Percentiles rank a stretch among this genome's conserved stretches.
phyloP scores from a whole-genome alignment of 192 early-diverging fungal species.

The Obelidium mucronatum region DNA sequence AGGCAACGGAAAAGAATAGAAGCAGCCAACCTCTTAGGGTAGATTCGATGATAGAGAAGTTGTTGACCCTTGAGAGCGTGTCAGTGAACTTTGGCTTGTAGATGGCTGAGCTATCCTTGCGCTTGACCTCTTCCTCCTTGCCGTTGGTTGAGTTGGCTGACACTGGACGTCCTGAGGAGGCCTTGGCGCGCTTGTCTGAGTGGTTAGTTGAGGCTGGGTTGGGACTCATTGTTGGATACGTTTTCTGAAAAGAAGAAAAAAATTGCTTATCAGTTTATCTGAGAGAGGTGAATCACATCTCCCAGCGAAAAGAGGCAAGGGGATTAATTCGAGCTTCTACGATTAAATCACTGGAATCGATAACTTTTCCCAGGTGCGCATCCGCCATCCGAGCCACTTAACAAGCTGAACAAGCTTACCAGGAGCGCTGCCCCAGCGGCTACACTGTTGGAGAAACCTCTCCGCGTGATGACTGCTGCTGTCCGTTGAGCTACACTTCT shows the following conservation, averaged over 20 bases:
- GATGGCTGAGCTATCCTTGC: constrained; percentile 29
- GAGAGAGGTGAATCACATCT: not conserved
- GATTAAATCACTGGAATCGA: too few relatives aligned
- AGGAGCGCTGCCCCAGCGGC: too few relatives aligned
- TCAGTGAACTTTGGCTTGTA: constrained; percentile 47
- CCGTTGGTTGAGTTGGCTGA: not conserved
- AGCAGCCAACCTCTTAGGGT: constrained; percentile 79
- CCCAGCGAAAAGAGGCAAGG: too few relatives aligned
- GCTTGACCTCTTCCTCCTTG: not conserved
- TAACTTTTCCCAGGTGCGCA: too few relatives aligned
- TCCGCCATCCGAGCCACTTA: too few relatives aligned
- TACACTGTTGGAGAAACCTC: too few relatives aligned
- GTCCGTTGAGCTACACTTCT: too few relatives aligned
- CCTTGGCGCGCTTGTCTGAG: constrained; percentile 15
- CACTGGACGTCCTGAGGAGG: constrained; percentile 3
- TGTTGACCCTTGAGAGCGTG: constrained; percentile 79
- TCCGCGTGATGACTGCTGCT: too few relatives aligned
- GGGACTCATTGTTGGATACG: not conserved
- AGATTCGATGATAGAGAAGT: constrained; percentile 96
- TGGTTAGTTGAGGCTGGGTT: not conserved
- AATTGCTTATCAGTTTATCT: not conserved
- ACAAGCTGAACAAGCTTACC: too few relatives aligned
- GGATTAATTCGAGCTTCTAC: too few relatives aligned
- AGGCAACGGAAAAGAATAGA: not conserved
- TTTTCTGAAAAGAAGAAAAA: too few relatives aligned